Evolutionary conservation across 106 monocot genomes (phyloP), one percentile per base, ranked within the genome.

Genomic region (Platanthera zijinensis): DNA sequence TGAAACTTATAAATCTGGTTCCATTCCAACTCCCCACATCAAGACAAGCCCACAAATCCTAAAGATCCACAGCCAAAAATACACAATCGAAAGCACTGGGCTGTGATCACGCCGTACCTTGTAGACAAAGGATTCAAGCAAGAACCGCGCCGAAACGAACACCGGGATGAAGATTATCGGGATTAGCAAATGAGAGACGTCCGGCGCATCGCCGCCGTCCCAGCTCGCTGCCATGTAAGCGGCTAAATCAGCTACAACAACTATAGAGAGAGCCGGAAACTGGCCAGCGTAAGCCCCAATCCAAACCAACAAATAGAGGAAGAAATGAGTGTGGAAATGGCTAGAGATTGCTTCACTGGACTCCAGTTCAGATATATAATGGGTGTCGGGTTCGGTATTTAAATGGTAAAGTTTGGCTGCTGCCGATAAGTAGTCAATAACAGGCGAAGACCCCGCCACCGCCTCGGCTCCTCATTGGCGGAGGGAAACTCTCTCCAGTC

Each of bases 41-140:
- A 70, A n/a, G 48, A 14, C 6, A 47, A 11, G 3, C 47, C 5
- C 45, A 48, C 11, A 39, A 32, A 68, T 46, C 70, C 1, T 17
- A 70, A 70, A 70, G 15, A 70, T 8, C 15, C 15, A 48, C 46
- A 6, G 5, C 48, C 70, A 47, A 48, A 48, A 48, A 70, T 14
- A 53, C 45, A 70, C 6, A 48, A 48, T 48, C 12, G 12, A 48
- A 70, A 70, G 19, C 48, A 6, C 48, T 48, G 46, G 48, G n/a
- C 48, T 47, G 46, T 70, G 17, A 48, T 0, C 25, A 39, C 48
- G 14, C 4, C 10, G 7, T 77, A 78, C 78, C 78, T 78, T 68
- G 69, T 39, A 78, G 78, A 78, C 21, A 45, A 69, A 8, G 5
- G 13, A 30, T 10, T 78, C 52, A 39, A 78, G 69, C 10, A 69